Evolutionary conservation across 306 rosid species (phyloP).

Genomic region (Dicorynia guianensis): DNA sequence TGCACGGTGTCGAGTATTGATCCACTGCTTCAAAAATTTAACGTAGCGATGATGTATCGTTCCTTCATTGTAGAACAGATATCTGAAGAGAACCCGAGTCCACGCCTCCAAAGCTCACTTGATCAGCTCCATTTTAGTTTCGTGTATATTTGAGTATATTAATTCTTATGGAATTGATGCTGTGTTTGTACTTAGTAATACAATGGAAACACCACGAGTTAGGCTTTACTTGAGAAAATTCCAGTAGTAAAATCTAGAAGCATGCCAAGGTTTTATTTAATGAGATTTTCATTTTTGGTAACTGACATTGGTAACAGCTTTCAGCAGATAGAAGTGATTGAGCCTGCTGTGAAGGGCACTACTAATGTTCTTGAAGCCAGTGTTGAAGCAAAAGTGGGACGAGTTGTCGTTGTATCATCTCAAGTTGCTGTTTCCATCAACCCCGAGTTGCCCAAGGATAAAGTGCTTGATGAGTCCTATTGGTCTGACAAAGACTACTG

Average conservation of each 20-base stretch:
- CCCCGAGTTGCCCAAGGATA: constrained; percentile 37
- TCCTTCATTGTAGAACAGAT: not conserved
- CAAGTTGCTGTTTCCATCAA: constrained; percentile 15
- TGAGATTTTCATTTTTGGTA: not conserved
- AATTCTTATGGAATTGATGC: not conserved
- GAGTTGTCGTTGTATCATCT: constrained; percentile 52
- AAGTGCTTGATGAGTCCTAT: constrained; percentile 52
- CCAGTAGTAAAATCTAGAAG: not conserved
- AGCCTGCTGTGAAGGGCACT: constrained; percentile 78
- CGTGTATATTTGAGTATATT: not conserved
- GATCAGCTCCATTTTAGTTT: not conserved
- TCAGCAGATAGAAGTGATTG: constrained; percentile 64
- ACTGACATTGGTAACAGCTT: not conserved
- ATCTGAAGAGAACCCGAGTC: not conserved
- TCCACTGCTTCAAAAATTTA: not conserved
- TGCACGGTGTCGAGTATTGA: not conserved
- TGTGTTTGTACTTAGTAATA: not conserved
- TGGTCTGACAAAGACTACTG: constrained; percentile 62
- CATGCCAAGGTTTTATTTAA: not conserved
- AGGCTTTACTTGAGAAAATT: not conserved
- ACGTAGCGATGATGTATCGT: not conserved
- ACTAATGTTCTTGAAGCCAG: constrained; percentile 52
- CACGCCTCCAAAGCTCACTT: not conserved
- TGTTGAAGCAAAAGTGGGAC: constrained; percentile 52
- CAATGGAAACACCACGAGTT: not conserved